A percentile compares a stretch with the other conserved stretches of the same genome.
Conservation (phyloP, 768 basidiomycete genomes). For the Lactarius hatsudake region DNA sequence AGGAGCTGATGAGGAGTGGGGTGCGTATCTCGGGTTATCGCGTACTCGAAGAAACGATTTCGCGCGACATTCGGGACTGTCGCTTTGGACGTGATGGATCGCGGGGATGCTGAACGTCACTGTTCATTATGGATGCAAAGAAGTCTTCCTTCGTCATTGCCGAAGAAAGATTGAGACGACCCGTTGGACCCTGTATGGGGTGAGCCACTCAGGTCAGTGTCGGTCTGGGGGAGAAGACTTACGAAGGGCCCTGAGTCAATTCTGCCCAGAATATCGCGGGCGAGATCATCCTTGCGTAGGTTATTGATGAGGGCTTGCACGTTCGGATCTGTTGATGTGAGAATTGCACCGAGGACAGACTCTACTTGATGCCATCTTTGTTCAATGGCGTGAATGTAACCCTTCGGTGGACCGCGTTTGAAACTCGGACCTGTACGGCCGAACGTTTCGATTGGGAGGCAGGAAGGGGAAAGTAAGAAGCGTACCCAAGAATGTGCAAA, state of each 20-base stretch:
- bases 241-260: slow-evolving; percentile 83
- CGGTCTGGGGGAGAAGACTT: background rate
- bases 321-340: slow-evolving; percentile 66
- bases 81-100: slow-evolving; percentile 63
- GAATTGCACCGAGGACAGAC: slow-evolving; percentile 78
- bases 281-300: slow-evolving; percentile 68
- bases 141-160: slow-evolving; percentile 75
- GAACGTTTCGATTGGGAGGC: slow-evolving; percentile 8
- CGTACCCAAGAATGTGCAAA: slow-evolving; percentile 65
- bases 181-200: slow-evolving; percentile 57
- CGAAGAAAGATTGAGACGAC: slow-evolving; percentile 56
- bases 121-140: slow-evolving; percentile 67
- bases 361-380: slow-evolving; percentile 91
- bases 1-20: background rate
- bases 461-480: background rate
- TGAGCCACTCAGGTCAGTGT: slow-evolving; percentile 16
- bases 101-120: slow-evolving; percentile 46
- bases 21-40: slow-evolving; percentile 22
- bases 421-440: slow-evolving; percentile 62
- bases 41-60: slow-evolving; percentile 74
- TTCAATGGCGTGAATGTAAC: slow-evolving; percentile 92
- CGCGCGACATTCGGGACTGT: slow-evolving; percentile 73
- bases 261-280: slow-evolving; percentile 69
- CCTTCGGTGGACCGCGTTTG: slow-evolving; percentile 83
- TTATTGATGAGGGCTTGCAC: slow-evolving; percentile 62